Evolutionary conservation across 208 protist genomes (phyloP).

Genomic region (Borovskyia barvae): DNA sequence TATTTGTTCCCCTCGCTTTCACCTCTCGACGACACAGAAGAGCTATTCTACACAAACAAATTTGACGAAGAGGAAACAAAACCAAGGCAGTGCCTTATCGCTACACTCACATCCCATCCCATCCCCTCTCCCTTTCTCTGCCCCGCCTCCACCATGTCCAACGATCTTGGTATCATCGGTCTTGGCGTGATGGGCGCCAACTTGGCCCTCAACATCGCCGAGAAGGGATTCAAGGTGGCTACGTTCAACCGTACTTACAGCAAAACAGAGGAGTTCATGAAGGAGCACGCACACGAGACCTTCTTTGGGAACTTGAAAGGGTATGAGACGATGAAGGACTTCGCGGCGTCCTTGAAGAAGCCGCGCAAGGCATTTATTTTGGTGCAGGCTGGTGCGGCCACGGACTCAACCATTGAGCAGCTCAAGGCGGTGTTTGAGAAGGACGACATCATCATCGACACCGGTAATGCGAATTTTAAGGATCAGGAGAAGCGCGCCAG

Average conservation of each 20-base stretch:
- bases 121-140: neutral
- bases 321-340: slow-evolving; percentile 78
- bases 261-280: slow-evolving; percentile 89
- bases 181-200: slow-evolving; percentile 99
- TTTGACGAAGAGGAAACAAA: no score
- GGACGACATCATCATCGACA: slow-evolving; percentile 96
- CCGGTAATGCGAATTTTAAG: slow-evolving; percentile 95
- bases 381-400: slow-evolving; percentile 95
- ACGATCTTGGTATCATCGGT: slow-evolving; percentile 96
- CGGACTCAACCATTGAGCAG: slow-evolving; percentile 94
- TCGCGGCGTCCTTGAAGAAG: slow-evolving; percentile 78
- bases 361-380: slow-evolving; percentile 95
- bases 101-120: neutral
- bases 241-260: slow-evolving; percentile 92
- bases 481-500: slow-evolving; percentile 92
- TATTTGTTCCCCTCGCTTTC: neutral
- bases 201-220: slow-evolving; percentile 97
- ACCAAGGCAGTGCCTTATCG: no score
- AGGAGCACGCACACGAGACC: slow-evolving; percentile 38
- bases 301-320: slow-evolving; percentile 71
- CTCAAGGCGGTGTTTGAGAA: slow-evolving; percentile 76
- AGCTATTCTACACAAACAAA: neutral
- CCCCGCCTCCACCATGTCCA: slow-evolving; percentile 47
- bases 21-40: neutral
- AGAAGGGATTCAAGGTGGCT: slow-evolving; percentile 94